These are phyloP conservation scores for Plasmodium inui DNA, from an alignment of 169 alveolate genomes.

Conservation along the genomic window DNA sequence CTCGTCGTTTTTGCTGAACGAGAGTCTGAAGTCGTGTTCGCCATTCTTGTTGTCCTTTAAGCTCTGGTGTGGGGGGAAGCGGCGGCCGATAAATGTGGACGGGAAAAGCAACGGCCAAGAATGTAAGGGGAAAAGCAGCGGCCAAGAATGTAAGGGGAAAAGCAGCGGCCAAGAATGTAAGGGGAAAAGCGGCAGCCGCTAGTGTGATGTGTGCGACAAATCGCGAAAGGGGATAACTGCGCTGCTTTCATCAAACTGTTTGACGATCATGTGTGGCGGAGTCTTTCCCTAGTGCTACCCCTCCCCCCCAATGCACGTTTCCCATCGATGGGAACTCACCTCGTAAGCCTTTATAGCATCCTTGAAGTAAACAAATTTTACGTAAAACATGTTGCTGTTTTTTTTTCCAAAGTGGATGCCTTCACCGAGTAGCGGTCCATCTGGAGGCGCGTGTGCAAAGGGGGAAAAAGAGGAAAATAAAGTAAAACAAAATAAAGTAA, in stretches of 20 bases:
- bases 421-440: conserved; percentile 58
- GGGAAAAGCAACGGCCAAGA: too few species aligned
- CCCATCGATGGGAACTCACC: background rate
- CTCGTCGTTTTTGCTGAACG: conserved; percentile 58
- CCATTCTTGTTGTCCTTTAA: conserved; percentile 11
- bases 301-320: background rate
- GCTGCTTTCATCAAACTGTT: background rate
- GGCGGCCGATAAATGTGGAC: too few species aligned
- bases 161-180: too few species aligned
- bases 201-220: background rate
- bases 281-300: background rate
- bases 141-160: too few species aligned
- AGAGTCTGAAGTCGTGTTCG: conserved; percentile 23
- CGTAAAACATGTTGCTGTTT: conserved; percentile 37
- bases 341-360: conserved; percentile 72
- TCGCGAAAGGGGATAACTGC: background rate
- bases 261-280: background rate
- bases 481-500: too few species aligned
- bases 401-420: conserved; percentile 65
- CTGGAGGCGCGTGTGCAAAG: background rate
- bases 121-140: too few species aligned
- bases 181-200: background rate
- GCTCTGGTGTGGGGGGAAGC: background rate
- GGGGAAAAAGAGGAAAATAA: background rate
- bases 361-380: conserved; percentile 41